These are phyloP conservation scores for Leccinum pellstonianum DNA, from an alignment of 768 basidiomycete species.

Conservation along the genomic window DNA sequence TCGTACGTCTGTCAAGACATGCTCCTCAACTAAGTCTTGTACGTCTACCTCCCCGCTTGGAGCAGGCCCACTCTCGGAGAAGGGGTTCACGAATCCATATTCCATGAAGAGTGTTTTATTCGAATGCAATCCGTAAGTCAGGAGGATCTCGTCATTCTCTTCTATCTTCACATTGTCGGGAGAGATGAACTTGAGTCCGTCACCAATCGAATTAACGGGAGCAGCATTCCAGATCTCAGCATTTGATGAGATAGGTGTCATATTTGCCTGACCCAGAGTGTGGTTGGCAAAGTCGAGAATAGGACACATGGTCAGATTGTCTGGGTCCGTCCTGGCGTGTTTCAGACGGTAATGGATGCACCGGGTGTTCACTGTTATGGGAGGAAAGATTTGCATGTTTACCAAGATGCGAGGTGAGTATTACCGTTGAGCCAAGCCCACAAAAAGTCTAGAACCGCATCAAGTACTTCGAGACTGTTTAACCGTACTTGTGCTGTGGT, in stretches of 20 bases:
- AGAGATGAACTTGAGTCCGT: constrained; percentile 52
- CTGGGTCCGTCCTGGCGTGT: constrained; percentile 47
- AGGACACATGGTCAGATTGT: constrained; percentile 87
- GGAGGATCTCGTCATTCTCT: constrained; percentile 63
- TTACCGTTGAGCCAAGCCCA: constrained; percentile 95
- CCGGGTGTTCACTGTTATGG: constrained; percentile 78
- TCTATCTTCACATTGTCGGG: constrained; percentile 41
- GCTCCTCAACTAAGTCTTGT: constrained; percentile 47
- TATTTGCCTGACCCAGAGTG: constrained; percentile 39
- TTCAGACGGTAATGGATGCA: constrained; percentile 74
- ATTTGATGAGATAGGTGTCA: constrained; percentile 41
- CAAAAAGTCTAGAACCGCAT: constrained; percentile 46
- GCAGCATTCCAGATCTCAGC: constrained; percentile 38
- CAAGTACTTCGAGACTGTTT: constrained; percentile 4
- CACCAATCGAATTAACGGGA: constrained; percentile 36
- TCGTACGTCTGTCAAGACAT: constrained; percentile 45
- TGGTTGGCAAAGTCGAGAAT: constrained; percentile 93
- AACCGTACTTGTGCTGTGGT: not conserved
- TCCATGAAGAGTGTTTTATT: constrained; percentile 81
- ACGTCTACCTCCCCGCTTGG: constrained; percentile 62
- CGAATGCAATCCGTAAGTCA: constrained; percentile 79
- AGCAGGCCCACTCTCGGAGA: constrained; percentile 26
- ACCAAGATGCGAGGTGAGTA: constrained; percentile 4
- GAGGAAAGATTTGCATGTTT: constrained; percentile 6
- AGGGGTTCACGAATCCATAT: constrained; percentile 77